These are phyloP conservation scores for Yamadazyma friedrichii DNA, from an alignment of 1,139 yeast genomes.

Conservation along the genomic window DNA sequence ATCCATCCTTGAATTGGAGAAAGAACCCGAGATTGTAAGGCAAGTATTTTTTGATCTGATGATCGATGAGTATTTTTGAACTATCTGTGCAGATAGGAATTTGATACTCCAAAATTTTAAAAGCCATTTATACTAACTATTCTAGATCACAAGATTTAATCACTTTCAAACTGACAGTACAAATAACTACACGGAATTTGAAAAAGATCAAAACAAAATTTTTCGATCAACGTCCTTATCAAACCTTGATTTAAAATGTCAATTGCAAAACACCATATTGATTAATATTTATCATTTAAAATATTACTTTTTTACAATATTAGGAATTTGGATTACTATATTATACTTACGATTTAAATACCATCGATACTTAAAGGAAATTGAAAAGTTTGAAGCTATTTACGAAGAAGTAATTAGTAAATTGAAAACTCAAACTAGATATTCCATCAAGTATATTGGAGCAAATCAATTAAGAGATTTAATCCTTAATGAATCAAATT, in stretches of 20 bases:
- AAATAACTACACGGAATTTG: conserved; percentile 25
- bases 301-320: conserved; percentile 27
- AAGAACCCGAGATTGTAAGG: conserved; percentile 84
- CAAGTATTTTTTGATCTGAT: conserved; percentile 31
- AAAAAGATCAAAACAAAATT: conserved; percentile 43
- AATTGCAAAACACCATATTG: conserved; percentile 52
- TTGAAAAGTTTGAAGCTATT: conserved; percentile 32
- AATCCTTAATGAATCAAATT: conserved; percentile 49
- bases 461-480: conserved; percentile 77
- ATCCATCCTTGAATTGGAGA: conserved; percentile 61
- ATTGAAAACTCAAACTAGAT: conserved; percentile 38
- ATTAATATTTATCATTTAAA: conserved; percentile 49
- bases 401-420: conserved; percentile 46
- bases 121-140: conserved; percentile 9
- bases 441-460: conserved; percentile 51
- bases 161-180: conserved; percentile 22
- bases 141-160: conserved; percentile 34
- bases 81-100: not conserved
- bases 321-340: conserved; percentile 20
- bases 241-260: conserved; percentile 62
- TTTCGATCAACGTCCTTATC: conserved; percentile 74
- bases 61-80: no score
- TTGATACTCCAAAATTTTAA: not conserved
- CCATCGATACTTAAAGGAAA: conserved; percentile 29
- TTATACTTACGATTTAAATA: conserved; percentile 31